Base-by-base conservation (phyloP, 352 stramenopile species). In the Phytophthora quininea region DNA sequence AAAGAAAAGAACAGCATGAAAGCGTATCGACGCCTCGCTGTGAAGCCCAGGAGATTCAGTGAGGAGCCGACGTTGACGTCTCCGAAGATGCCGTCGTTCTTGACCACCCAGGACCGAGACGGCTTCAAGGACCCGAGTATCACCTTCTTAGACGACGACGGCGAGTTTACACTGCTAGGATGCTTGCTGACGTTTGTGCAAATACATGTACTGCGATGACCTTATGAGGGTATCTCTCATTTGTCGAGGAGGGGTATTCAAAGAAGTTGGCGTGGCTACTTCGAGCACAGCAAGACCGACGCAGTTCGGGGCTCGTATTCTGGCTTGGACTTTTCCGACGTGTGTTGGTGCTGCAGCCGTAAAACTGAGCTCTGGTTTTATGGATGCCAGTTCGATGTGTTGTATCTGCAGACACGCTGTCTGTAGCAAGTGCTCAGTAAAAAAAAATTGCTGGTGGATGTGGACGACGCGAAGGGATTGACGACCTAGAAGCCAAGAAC, bases 401-500 rank as follows among this genome's bases (percentile, higher is more conserved):
- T 90, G 81, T 46, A 73, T 83, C 31, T 90, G 81, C 37, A 71
- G 69, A 31, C 51, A 66, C 9, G 48, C 71, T 15, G 48, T 84
- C 4, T 90, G 81, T 57, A 33, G 46, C 11, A 76, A 76, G 33
- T 90, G 81, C 61, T 74, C 53, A 9, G 69, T 90, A 0, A 51
- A 73, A 19, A 88, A 88, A 58, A 82, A 7, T 69, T 88, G 58
- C 77, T 77, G 4, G 63, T 88, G 19, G 76, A 89, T 54, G 58
- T 87, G 19, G 19, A 24, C 19, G 19, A 24, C 19, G 19, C 19
- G 19, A 24, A 24, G 19, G 19, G 19, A 24, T 24, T 24, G 19
- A 24, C 19, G 19, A 24, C 19, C 19, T 24, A 24, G 19, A 24
- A 24, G 19, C 19, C 19, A 24, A 24, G 19, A 24, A 24, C 19